A percentile compares a stretch with the other conserved stretches of the same genome.
These are phyloP conservation scores for Goffeauzyma gilvescens DNA, from an alignment of 768 basidiomycete species.

Conservation along the genomic window DNA sequence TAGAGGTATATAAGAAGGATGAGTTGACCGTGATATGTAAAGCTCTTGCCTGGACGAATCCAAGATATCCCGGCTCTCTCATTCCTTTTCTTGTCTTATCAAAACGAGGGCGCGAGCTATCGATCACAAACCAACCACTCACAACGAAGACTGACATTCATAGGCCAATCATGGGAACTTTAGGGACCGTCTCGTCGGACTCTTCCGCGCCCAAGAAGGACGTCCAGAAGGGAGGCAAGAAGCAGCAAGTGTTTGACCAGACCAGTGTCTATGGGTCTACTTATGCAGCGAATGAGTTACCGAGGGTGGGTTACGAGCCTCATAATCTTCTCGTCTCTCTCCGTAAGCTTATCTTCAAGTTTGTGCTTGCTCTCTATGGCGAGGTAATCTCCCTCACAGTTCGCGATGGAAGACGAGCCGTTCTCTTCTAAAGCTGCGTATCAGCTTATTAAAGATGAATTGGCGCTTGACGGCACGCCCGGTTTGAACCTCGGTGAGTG, in stretches of 20 bases:
- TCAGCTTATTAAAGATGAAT: constrained; percentile 14
- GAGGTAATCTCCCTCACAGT: too few relatives aligned
- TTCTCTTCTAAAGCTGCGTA: constrained; percentile 13
- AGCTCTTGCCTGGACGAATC: too few relatives aligned
- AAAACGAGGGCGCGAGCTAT: too few relatives aligned
- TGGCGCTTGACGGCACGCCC: constrained; percentile 12
- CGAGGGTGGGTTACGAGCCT: background rate
- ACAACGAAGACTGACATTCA: too few relatives aligned
- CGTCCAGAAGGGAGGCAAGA: constrained; percentile 1
- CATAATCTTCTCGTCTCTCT: background rate
- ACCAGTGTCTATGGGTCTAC: constrained; percentile 10
- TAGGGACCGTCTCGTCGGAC: too few relatives aligned
- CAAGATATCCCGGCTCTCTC: too few relatives aligned
- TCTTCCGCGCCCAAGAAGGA: background rate
- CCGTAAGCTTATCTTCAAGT: background rate
- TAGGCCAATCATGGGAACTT: too few relatives aligned
- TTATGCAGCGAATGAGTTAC: constrained; percentile 10
- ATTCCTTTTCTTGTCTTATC: too few relatives aligned
- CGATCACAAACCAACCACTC: too few relatives aligned
- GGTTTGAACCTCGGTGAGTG: constrained; percentile 14
- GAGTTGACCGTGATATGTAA: too few relatives aligned
- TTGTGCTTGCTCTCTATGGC: background rate
- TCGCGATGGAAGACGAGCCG: constrained; percentile 14
- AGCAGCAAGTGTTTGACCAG: background rate
- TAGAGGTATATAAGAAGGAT: too few relatives aligned